Evolutionary conservation across 495 filamentous ascomycete genomes (phyloP).

Genomic region (Pseudevernia furfuracea): DNA sequence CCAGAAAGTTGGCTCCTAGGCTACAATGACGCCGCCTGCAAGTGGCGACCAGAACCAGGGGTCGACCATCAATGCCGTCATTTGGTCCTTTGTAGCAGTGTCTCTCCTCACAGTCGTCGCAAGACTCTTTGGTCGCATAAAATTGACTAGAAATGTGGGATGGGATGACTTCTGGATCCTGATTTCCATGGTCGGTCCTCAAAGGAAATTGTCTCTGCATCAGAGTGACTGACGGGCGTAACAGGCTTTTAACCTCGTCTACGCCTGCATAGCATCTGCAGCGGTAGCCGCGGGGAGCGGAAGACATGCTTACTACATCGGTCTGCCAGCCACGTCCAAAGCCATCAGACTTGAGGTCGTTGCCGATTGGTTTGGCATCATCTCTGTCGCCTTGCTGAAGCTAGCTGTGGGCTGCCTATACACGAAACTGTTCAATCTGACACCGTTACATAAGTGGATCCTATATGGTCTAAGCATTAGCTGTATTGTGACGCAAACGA

Average conservation of each 20-base stretch:
- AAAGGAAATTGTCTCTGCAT: neutral
- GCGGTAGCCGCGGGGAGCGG: neutral
- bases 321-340: neutral
- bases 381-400: neutral
- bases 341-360: neutral
- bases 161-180: constrained; percentile 8
- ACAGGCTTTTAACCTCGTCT: neutral
- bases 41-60: neutral
- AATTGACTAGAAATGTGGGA: neutral
- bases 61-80: neutral
- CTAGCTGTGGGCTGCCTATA: neutral
- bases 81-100: neutral
- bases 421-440: neutral
- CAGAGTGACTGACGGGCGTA: neutral
- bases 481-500: neutral
- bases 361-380: neutral
- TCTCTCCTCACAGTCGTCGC: neutral
- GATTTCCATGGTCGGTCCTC: neutral
- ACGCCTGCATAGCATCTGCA: neutral
- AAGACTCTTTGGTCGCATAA: too few species aligned
- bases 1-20: too few species aligned
- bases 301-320: neutral
- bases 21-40: neutral
- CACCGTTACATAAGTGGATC: neutral
- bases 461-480: neutral